Percentiles rank a stretch among this genome's conserved stretches.
These are phyloP conservation scores for Pseudonitzschia multiseries DNA, from an alignment of 108 stramenopile species.

Conservation along the genomic window DNA sequence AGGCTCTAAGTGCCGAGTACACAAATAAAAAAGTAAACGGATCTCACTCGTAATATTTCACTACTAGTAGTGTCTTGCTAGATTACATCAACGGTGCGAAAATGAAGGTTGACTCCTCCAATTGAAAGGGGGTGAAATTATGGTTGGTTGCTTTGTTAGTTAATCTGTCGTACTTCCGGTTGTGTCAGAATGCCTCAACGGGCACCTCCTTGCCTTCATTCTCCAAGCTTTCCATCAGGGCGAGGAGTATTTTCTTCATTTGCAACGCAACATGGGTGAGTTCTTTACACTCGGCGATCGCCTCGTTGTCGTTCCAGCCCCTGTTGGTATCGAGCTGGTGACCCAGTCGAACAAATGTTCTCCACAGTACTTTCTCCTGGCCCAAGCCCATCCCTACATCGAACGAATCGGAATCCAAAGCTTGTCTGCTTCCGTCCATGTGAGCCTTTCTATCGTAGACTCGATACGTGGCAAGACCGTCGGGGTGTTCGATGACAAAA, in stretches of 20 bases:
- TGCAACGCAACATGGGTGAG: slow-evolving; percentile 43
- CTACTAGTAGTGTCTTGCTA: no score
- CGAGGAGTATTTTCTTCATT: slow-evolving; percentile 43
- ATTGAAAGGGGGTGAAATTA: neutral
- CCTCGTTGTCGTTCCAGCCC: slow-evolving; percentile 33
- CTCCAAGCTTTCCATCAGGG: slow-evolving; percentile 38
- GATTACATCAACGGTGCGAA: neutral
- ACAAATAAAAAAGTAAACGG: neutral
- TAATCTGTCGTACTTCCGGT: neutral
- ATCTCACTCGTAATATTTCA: neutral
- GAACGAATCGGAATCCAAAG: slow-evolving; percentile 35
- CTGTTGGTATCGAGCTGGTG: slow-evolving; percentile 29
- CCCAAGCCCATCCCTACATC: slow-evolving; percentile 38
- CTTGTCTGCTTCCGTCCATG: slow-evolving; percentile 14
- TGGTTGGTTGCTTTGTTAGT: no score
- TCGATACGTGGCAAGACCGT: slow-evolving; percentile 47
- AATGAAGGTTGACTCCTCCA: neutral
- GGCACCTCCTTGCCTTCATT: slow-evolving; percentile 31
- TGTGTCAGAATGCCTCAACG: neutral
- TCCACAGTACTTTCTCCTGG: slow-evolving; percentile 44
- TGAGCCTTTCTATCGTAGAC: slow-evolving; percentile 33
- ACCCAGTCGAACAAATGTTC: slow-evolving; percentile 35
- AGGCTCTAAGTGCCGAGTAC: neutral
- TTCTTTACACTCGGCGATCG: slow-evolving; percentile 24
- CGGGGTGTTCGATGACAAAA: slow-evolving; percentile 53